Evolutionary conservation across 129 eudicot species (phyloP).

Genomic region (Cynara cardunculus): DNA sequence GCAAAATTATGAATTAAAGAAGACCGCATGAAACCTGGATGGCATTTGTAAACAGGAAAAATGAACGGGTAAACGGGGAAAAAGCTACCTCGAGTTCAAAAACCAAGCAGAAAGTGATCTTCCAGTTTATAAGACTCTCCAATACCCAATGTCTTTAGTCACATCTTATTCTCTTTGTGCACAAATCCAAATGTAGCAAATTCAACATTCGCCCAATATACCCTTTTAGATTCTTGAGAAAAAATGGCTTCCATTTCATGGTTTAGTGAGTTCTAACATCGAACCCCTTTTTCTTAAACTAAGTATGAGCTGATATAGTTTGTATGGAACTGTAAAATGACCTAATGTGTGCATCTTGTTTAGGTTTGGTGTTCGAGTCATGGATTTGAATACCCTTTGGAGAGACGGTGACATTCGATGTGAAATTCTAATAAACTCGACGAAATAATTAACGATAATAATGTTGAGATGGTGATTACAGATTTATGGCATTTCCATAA

Average conservation of each 20-base stretch:
- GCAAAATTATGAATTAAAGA: not conserved
- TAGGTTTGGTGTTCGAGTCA: not conserved
- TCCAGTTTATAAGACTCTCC: conserved; percentile 26
- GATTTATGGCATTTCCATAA: conserved; percentile 22
- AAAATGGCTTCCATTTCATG: not conserved
- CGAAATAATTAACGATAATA: conserved; percentile 26
- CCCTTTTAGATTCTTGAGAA: not conserved
- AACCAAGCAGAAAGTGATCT: conserved; percentile 45
- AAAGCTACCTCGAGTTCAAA: conserved; percentile 68
- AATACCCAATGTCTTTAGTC: conserved; percentile 20
- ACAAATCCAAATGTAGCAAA: conserved; percentile 44
- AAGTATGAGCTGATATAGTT: too few species aligned
- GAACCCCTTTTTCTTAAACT: too few species aligned
- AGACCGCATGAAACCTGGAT: conserved; percentile 1
- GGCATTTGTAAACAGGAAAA: conserved; percentile 29
- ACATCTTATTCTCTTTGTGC: conserved; percentile 31
- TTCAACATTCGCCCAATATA: conserved; percentile 7
- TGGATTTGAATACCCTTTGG: not conserved
- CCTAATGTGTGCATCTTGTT: not conserved
- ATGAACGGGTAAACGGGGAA: conserved; percentile 37
- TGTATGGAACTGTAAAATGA: not conserved
- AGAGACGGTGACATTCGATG: not conserved
- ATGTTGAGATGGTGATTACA: conserved; percentile 12
- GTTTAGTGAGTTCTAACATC: not conserved
- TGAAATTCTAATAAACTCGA: not conserved